Conservation (phyloP, 2,329 filamentous ascomycete species). For the Diaporthe vaccinii region DNA sequence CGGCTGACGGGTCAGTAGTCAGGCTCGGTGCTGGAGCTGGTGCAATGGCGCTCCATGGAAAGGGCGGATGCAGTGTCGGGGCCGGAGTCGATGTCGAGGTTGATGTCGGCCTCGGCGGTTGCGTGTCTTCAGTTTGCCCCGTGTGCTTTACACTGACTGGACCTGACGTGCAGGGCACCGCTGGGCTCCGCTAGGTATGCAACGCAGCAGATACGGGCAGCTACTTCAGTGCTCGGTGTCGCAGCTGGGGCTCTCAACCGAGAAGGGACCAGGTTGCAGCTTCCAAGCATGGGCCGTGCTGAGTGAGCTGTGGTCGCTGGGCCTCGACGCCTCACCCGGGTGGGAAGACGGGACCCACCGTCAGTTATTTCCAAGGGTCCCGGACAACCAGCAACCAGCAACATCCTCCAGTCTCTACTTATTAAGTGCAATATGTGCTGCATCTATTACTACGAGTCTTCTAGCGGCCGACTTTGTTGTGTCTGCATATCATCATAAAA, state of each 20-base stretch:
- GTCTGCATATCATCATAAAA: background rate
- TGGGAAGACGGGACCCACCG: background rate
- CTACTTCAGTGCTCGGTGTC: slow-evolving; percentile 9
- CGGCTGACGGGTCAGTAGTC: slow-evolving; percentile 23
- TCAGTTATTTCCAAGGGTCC: background rate
- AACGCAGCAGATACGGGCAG: background rate
- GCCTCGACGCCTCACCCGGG: background rate
- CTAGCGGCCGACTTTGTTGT: background rate
- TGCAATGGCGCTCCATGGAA: slow-evolving; percentile 27
- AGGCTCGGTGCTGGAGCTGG: slow-evolving; percentile 15
- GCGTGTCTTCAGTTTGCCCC: slow-evolving; percentile 14
- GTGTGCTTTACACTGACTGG: background rate
- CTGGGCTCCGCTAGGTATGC: background rate
- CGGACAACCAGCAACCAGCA: background rate
- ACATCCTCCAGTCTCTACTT: no score
- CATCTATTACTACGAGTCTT: background rate
- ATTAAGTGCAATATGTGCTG: background rate
- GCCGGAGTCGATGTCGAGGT: slow-evolving; percentile 16
- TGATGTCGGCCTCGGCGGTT: slow-evolving; percentile 14
- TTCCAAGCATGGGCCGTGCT: slow-evolving; percentile 36
- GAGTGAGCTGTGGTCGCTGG: slow-evolving; percentile 1
- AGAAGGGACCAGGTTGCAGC: slow-evolving; percentile 42
- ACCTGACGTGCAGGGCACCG: background rate
- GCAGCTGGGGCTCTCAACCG: slow-evolving; percentile 22
- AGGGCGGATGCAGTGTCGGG: slow-evolving; percentile 7